phyloP scores from a whole-genome alignment of 768 basidiomycete species.

The Chalciporus piperatus region DNA sequence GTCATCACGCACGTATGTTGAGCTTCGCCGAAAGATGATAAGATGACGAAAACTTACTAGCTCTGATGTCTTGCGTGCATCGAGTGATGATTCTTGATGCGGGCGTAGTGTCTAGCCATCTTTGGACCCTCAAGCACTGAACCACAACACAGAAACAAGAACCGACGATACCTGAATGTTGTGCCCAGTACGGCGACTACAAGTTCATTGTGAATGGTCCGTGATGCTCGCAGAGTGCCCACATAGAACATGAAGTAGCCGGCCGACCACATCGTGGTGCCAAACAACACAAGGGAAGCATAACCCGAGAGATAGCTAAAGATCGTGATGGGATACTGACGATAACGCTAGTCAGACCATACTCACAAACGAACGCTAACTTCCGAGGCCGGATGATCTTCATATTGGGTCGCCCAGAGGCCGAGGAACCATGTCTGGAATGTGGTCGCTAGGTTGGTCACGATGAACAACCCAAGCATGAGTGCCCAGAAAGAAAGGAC shows the following conservation, averaged over 20 bases:
- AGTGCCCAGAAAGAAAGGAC: slow-evolving; percentile 33
- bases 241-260: slow-evolving; percentile 41
- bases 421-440: slow-evolving; percentile 44
- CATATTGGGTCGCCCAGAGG: slow-evolving; percentile 44
- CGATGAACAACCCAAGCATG: slow-evolving; percentile 7
- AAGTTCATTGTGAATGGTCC: slow-evolving; percentile 49
- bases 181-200: slow-evolving; percentile 54
- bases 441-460: slow-evolving; percentile 21
- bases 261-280: slow-evolving; percentile 31
- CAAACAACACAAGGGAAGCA: slow-evolving; percentile 34
- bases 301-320: slow-evolving; percentile 50
- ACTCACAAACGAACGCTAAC: slow-evolving; percentile 36
- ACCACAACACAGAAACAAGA: neutral
- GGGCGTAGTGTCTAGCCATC: slow-evolving; percentile 51
- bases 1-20: no score
- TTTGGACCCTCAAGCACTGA: slow-evolving; percentile 22
- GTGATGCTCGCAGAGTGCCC: slow-evolving; percentile 53
- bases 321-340: neutral
- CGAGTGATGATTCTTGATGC: slow-evolving; percentile 45
- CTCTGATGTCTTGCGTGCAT: slow-evolving; percentile 48
- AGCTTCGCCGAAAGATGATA: no score
- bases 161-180: slow-evolving; percentile 35
- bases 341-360: neutral
- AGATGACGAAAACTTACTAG: slow-evolving; percentile 14
- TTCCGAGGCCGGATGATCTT: slow-evolving; percentile 29